Evolutionary conservation across 805 yeast species (phyloP).

Genomic region (Alloascoidea hylecoeti): DNA sequence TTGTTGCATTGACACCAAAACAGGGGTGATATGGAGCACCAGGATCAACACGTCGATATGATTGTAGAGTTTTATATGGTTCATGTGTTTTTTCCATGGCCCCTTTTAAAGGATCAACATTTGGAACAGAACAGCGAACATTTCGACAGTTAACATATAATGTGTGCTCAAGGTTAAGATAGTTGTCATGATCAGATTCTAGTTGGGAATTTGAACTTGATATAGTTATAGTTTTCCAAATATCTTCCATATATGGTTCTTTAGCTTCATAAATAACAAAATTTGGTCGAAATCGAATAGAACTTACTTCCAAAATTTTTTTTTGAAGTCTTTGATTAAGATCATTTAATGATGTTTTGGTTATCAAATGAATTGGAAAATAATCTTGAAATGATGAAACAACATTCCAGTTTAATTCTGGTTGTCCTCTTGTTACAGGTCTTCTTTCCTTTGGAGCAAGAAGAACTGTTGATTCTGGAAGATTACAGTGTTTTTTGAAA

Average conservation of each 20-base stretch:
- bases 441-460: conserved; percentile 13
- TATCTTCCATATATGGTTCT: conserved; percentile 19
- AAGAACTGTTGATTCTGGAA: conserved; percentile 8
- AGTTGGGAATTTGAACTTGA: neutral
- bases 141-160: conserved; percentile 14
- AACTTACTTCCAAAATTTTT: conserved; percentile 9
- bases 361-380: conserved; percentile 15
- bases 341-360: conserved; percentile 13
- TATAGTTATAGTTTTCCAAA: conserved; percentile 14
- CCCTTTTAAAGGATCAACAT: conserved; percentile 14
- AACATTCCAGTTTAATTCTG: conserved; percentile 6
- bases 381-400: conserved; percentile 15
- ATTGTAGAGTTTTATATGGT: conserved; percentile 15
- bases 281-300: conserved; percentile 18
- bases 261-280: conserved; percentile 13
- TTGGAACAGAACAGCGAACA: conserved; percentile 18
- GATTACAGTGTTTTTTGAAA: conserved; percentile 6
- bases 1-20: conserved; percentile 16
- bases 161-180: too few species aligned
- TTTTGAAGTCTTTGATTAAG: conserved; percentile 5
- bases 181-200: conserved; percentile 5
- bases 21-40: conserved; percentile 13
- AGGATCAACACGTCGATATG: conserved; percentile 15
- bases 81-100: conserved; percentile 9
- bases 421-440: conserved; percentile 8